Base-by-base conservation (phyloP, 805 yeast genomes). In the Blastobotrys americana region DNA sequence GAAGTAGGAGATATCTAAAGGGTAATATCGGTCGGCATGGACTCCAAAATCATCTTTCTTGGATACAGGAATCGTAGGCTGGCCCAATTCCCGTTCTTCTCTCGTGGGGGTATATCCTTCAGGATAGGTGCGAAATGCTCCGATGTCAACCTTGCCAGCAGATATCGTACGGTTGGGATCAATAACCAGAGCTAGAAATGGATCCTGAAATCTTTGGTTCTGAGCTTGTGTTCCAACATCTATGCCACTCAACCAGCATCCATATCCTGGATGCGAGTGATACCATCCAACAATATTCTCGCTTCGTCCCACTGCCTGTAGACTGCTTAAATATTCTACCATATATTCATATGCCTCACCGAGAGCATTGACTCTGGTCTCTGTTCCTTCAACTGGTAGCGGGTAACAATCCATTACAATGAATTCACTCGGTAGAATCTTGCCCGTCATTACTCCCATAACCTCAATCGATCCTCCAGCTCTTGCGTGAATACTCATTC, bases 181-280 rank as follows among this genome's bases (percentile, higher is more conserved):
- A 42, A 89, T 74, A 5, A 88, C 96, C 23, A 88, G 69, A 0
- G 96, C 96, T 46, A 88, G 68, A 58, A 84, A 88, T 1, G 97
- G 97, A 55, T 88, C 97, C 61, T 88, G 96, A 58, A 80, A 87
- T 46, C 76, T 78, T 64, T 88, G 97, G 56, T 89, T 87, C 58
- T 87, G 72, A 18, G 70, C 64, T 60, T 90, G 97, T 0, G 97
- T 90, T 37, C 84, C 80, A 27, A 93, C 95, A 64, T 90, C 97
- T 34, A 90, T 87, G 3, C 93, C 94, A 44, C 93, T 81, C 37
- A 90, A 65, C 96, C 97, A 90, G 61, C 97, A 89, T 15, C 96
- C 97, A 62, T 88, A 90, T 0, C 96, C 96, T 0, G 98, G 98
- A 63, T 90, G 98, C 3, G 90, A 87, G 63, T 72, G 97, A 64